Base-by-base conservation (phyloP, 1,284 basidiomycete species). In the Ustilago sp. region DNA sequence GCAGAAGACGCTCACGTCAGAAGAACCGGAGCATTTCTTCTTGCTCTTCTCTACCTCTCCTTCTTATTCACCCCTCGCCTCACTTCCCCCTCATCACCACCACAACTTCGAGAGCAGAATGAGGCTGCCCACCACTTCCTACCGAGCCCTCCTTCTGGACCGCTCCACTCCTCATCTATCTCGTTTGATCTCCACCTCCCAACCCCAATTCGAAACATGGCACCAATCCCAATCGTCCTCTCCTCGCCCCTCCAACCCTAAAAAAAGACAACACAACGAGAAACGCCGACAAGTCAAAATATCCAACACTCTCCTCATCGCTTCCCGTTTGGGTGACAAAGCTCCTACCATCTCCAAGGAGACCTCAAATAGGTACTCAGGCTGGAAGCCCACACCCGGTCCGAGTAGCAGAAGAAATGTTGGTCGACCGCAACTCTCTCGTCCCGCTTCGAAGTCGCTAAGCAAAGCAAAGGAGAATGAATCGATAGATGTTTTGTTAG, bases 361-460 rank as follows among this genome's bases (percentile, higher is more conserved):
- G 9, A 31, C 17, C 3, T 73, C 70, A 0, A 67, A 74, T 35
- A 54, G 34, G 6, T 73, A 58, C 38, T 73, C 75, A 0, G 75
- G 70, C 0, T 77, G 75, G 75, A 70, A 68, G 35, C 63, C 9
- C 12, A 74, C 75, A 1, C 70, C 67, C 0, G 75, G 75, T 4
- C 70, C 70, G 2, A 74, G 70, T 50, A 61, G 50, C 6, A 59
- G 63, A 4, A 59, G 70, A n/a, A 69, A 70, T 31, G 60, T 62
- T 0, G 75, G 66, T 3, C 58, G 60, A 4, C 70, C 63, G 2
- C 60, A 58, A 19, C 61, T 71, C 13, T 76, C 74, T 4, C 64
- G 28, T 38, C 60, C 70, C 15, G 67, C 74, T 1, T 38, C 53
- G 13, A 63, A 54, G 54, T 54, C 52, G 13, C n/a, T 62, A 11